Conservation (phyloP, 306 rosid genomes). For the Pyrus pyrifolia region DNA sequence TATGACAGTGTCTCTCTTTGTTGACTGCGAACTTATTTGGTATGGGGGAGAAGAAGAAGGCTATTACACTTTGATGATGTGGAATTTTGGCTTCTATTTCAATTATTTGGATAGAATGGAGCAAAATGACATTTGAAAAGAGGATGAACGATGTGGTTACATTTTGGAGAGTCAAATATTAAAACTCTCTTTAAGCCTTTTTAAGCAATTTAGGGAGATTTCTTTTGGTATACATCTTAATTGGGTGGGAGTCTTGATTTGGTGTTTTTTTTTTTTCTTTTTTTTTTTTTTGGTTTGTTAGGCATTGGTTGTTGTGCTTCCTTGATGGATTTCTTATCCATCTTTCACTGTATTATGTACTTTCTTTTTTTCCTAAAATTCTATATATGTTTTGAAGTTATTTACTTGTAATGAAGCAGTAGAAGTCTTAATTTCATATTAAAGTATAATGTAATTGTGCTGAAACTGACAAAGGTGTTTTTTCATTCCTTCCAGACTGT, state of each 20-base stretch:
- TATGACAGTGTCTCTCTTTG: background rate
- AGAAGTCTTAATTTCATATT: background rate
- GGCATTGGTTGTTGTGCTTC: background rate
- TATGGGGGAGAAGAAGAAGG: background rate
- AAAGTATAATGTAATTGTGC: background rate
- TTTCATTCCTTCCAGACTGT: conserved; percentile 61
- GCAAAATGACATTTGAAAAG: background rate
- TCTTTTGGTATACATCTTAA: background rate
- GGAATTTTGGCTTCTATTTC: background rate
- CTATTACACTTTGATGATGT: background rate
- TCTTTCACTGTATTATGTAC: background rate
- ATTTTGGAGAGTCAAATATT: background rate
- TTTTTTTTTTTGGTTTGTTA: background rate
- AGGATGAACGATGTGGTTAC: background rate
- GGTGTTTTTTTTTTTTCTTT: background rate
- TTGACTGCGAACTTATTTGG: background rate
- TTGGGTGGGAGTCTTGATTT: background rate
- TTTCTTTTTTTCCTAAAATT: background rate
- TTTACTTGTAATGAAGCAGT: background rate
- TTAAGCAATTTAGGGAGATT: background rate
- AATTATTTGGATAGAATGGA: background rate
- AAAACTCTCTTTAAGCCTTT: background rate
- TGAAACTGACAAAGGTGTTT: conserved; percentile 10
- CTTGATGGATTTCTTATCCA: background rate
- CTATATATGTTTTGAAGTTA: background rate